phyloP scores from a whole-genome alignment of 208 protist genomes.

The Spironucleus salmonicida region DNA sequence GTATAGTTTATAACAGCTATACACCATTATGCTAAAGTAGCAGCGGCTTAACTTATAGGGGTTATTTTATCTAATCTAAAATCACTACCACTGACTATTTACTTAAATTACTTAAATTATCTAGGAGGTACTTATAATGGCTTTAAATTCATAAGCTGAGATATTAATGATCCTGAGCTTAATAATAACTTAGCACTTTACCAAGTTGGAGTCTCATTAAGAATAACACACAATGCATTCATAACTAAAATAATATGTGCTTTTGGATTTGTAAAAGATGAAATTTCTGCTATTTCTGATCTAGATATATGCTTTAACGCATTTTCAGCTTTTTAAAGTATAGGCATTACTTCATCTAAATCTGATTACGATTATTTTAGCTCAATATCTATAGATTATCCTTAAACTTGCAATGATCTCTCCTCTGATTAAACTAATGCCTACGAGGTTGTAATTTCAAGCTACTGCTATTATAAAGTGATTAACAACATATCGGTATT shows the following conservation, averaged over 20 bases:
- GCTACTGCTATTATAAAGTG: too few species aligned
- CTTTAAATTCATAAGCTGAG: neutral
- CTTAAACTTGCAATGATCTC: too few species aligned
- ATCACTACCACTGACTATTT: neutral
- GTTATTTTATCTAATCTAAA: neutral
- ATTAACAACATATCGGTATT: too few species aligned
- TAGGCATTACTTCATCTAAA: conserved; percentile 3
- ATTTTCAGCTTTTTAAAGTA: neutral
- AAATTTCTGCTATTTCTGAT: conserved; percentile 14
- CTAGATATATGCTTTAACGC: neutral
- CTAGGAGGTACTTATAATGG: neutral
- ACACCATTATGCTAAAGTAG: neutral
- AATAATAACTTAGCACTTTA: neutral
- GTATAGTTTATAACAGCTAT: conserved; percentile 3
- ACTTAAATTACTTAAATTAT: neutral
- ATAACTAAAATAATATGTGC: conserved; percentile 8
- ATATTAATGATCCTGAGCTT: neutral
- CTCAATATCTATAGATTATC: too few species aligned
- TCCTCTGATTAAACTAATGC: too few species aligned
- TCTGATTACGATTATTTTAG: too few species aligned
- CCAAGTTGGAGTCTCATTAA: neutral
- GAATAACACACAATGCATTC: neutral
- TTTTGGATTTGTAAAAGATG: conserved; percentile 17
- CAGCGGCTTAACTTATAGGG: neutral
- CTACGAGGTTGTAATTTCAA: too few species aligned